Conservation (phyloP, 164 flowering plant genomes). For the Kalanchoe fedtschenkoi region DNA sequence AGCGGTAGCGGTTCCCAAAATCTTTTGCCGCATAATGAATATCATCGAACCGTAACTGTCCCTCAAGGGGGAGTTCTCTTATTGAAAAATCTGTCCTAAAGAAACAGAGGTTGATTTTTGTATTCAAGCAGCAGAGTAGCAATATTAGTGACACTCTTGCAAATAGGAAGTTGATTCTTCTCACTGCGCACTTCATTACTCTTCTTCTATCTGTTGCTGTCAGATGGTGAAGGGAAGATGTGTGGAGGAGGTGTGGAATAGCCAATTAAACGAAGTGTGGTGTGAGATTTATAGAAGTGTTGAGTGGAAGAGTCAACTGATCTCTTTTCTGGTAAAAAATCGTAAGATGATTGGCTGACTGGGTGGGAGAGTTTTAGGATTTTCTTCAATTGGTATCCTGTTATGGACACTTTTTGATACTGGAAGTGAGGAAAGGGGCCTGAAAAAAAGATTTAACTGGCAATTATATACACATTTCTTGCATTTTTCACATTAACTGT, state of each 20-base stretch:
- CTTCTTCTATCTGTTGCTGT: neutral
- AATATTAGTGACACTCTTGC: constrained; percentile 25
- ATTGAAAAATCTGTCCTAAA: constrained; percentile 21
- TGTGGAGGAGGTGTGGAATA: neutral
- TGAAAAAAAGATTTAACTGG: neutral
- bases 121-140: constrained; percentile 20
- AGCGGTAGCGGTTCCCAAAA: constrained; percentile 33
- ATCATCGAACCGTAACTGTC: constrained; percentile 28
- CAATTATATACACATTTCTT: neutral
- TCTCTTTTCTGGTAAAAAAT: neutral
- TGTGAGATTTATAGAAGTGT: neutral
- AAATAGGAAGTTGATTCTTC: constrained; percentile 18
- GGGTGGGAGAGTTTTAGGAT: neutral
- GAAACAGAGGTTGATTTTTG: constrained; percentile 19
- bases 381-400: constrained; percentile 1
- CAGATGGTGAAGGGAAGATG: constrained; percentile 1
- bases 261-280: neutral
- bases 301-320: constrained; percentile 1
- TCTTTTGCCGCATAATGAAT: constrained; percentile 31
- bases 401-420: neutral
- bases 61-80: constrained; percentile 20
- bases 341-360: neutral
- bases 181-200: constrained; percentile 21
- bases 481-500: neutral
- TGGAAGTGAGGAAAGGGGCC: neutral